Evolutionary conservation across 305 asterid genomes (phyloP).

Genomic region (Solanum hybrid): DNA sequence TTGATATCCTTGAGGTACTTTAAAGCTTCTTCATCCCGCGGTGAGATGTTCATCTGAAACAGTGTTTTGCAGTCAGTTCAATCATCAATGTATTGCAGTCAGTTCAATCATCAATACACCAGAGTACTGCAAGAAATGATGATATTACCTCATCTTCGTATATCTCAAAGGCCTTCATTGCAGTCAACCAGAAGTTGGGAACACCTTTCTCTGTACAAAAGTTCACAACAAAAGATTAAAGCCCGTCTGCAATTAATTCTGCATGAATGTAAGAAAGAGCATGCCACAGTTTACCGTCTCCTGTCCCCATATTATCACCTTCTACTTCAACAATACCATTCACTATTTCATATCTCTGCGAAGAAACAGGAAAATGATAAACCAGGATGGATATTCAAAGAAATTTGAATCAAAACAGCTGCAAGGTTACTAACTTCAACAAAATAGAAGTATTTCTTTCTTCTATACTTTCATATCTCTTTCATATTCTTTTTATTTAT

Average conservation of each 20-base stretch:
- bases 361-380: background rate
- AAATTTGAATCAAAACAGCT: background rate
- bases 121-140: background rate
- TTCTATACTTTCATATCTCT: background rate
- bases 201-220: constrained; percentile 10
- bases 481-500: background rate
- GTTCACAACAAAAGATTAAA: background rate
- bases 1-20: constrained; percentile 41
- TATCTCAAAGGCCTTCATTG: constrained; percentile 5
- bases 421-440: background rate
- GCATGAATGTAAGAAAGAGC: background rate
- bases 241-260: background rate
- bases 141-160: constrained; percentile 10
- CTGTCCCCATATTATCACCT: constrained; percentile 24
- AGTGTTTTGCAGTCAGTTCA: background rate
- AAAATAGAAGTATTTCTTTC: background rate
- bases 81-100: background rate
- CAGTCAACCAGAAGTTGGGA: constrained; percentile 11
- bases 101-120: background rate
- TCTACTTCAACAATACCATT: constrained; percentile 52
- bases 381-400: background rate
- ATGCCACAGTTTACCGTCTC: constrained; percentile 15
- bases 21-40: constrained; percentile 9
- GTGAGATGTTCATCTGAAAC: background rate
- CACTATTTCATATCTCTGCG: constrained; percentile 64